Evolutionary conservation across 2,329 filamentous ascomycete species (phyloP).

Genomic region (Chaetothyriales sp.): DNA sequence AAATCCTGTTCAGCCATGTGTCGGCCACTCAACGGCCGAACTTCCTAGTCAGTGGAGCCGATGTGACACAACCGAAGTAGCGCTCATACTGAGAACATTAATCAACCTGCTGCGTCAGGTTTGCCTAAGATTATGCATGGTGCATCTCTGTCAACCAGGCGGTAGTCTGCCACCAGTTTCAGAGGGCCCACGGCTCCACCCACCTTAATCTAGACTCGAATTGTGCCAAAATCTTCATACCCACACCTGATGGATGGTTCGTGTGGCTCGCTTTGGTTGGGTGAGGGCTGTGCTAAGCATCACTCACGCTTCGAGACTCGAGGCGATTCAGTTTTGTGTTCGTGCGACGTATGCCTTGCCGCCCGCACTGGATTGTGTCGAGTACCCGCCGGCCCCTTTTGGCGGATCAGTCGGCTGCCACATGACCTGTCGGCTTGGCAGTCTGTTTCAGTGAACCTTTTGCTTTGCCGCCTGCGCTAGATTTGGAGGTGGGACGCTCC

Average conservation of each 20-base stretch:
- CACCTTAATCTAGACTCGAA: background rate
- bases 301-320: background rate
- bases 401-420: background rate
- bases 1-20: background rate
- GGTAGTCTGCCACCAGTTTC: background rate
- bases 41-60: background rate
- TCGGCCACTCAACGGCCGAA: background rate
- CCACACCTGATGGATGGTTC: background rate
- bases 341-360: background rate
- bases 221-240: background rate
- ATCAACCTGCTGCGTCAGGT: background rate
- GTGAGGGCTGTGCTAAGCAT: background rate
- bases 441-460: background rate
- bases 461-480: background rate
- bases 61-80: background rate
- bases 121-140: background rate
- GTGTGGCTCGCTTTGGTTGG: background rate
- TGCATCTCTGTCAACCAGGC: background rate
- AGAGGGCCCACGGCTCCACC: background rate
- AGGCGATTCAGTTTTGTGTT: background rate
- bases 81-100: background rate
- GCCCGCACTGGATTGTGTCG: background rate
- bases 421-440: background rate
- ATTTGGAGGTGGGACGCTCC: background rate
- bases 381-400: background rate